Evolutionary conservation across 495 filamentous ascomycete species (phyloP).

Genomic region (Bryoglossum gracile): DNA sequence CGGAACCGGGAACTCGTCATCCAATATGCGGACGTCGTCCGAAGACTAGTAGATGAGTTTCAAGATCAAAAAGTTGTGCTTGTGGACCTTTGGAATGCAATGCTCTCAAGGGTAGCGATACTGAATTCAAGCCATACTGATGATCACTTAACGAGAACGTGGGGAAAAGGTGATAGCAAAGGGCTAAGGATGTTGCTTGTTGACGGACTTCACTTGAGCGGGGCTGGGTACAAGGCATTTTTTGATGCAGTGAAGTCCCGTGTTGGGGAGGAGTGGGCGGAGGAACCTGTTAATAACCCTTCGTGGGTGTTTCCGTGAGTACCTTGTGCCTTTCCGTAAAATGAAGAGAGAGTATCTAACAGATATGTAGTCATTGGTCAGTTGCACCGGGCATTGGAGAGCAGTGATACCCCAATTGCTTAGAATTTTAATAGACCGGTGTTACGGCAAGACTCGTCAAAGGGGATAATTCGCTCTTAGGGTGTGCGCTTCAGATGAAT

Average conservation of each 20-base stretch:
- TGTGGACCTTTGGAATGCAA: slow-evolving; percentile 55
- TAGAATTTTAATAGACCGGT: too few species aligned
- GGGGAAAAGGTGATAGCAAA: slow-evolving; percentile 35
- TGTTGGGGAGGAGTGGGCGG: slow-evolving; percentile 33
- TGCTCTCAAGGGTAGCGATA: slow-evolving; percentile 48
- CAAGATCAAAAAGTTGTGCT: slow-evolving; percentile 59
- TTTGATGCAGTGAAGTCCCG: slow-evolving; percentile 36
- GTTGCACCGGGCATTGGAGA: slow-evolving; percentile 14
- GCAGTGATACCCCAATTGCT: too few species aligned
- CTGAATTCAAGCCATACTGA: slow-evolving; percentile 22
- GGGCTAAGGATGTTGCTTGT: slow-evolving; percentile 40
- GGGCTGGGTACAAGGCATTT: slow-evolving; percentile 42
- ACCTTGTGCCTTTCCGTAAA: slow-evolving; percentile 3
- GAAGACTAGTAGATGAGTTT: slow-evolving; percentile 45
- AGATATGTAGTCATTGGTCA: slow-evolving; percentile 13
- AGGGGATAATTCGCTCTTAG: too few species aligned
- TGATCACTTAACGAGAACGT: slow-evolving; percentile 33
- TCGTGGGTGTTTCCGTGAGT: slow-evolving; percentile 28
- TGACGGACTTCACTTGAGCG: slow-evolving; percentile 47
- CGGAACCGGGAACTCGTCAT: slow-evolving; percentile 48
- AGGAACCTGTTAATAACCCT: slow-evolving; percentile 24
- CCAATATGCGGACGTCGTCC: slow-evolving; percentile 51
- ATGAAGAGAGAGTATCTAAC: neutral
- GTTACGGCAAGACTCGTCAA: too few species aligned
- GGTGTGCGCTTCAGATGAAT: too few species aligned